Conservation (phyloP, 345 rosid genomes). For the Turnera subulata region DNA sequence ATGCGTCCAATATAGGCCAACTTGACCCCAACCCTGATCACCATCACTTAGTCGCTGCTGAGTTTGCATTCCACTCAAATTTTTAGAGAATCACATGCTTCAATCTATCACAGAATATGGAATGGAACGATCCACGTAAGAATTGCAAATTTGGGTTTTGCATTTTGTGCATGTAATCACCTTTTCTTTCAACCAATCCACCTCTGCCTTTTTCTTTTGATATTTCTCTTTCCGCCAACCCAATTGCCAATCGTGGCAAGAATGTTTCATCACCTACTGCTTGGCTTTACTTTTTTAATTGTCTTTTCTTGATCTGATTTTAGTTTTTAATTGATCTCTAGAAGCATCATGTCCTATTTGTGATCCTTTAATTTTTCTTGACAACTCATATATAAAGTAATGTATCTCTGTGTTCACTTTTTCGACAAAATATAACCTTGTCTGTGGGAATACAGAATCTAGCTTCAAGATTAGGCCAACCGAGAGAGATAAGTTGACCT, state of each 20-base stretch:
- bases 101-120: conserved; percentile 22
- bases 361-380: conserved; percentile 17
- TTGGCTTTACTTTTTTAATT: too few relatives aligned
- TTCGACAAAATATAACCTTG: background rate
- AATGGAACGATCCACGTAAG: conserved; percentile 30
- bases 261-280: conserved; percentile 30
- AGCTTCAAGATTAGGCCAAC: background rate
- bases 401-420: conserved; percentile 11
- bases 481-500: background rate
- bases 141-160: conserved; percentile 10
- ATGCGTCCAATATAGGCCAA: conserved; percentile 36
- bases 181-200: conserved; percentile 33
- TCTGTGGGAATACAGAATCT: background rate
- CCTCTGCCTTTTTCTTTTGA: conserved; percentile 19
- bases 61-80: conserved; percentile 55
- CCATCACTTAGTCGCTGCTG: conserved; percentile 41
- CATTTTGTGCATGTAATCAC: conserved; percentile 7
- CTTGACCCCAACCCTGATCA: conserved; percentile 27
- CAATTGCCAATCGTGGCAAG: conserved; percentile 31
- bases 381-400: conserved; percentile 10
- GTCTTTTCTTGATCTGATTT: background rate
- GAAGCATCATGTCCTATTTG: conserved; percentile 20
- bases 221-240: conserved; percentile 40
- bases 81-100: conserved; percentile 45
- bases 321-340: conserved; percentile 23